Conservation (phyloP, 257 asterid genomes). For the Echites panduratus region DNA sequence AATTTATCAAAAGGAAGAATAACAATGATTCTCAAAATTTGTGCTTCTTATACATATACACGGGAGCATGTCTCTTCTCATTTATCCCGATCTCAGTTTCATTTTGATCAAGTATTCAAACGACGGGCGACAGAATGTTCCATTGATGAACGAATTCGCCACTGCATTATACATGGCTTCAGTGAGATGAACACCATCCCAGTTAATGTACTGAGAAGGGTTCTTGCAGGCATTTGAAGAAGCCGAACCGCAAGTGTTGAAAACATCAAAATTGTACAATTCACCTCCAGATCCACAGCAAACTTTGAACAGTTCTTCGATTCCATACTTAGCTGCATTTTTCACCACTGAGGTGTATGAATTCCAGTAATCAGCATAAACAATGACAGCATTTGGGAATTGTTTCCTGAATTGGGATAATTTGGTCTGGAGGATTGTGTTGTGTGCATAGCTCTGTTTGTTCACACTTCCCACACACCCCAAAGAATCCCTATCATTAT, state of each 20-base stretch:
- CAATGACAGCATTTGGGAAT: constrained; percentile 44
- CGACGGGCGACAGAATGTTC: constrained; percentile 44
- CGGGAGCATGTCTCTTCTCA: too few species aligned
- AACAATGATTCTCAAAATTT: too few species aligned
- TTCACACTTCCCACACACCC: constrained; percentile 56
- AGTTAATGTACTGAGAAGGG: constrained; percentile 59
- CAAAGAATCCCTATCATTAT: constrained; percentile 41
- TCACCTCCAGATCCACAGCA: constrained; percentile 71
- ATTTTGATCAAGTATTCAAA: constrained; percentile 34
- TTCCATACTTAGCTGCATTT: constrained; percentile 36
- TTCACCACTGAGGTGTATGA: constrained; percentile 39
- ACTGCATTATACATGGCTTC: constrained; percentile 69
- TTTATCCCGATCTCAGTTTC: background rate
- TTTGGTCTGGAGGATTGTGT: constrained; percentile 40
- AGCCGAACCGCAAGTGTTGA: constrained; percentile 48
- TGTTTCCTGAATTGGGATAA: constrained; percentile 28
- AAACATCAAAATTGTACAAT: constrained; percentile 44
- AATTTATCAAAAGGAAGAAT: too few species aligned
- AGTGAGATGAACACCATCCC: constrained; percentile 92
- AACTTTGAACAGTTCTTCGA: constrained; percentile 46
- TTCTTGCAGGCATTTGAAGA: constrained; percentile 35
- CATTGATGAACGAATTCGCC: constrained; percentile 43
- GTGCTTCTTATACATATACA: too few species aligned
- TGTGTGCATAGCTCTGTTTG: constrained; percentile 34
- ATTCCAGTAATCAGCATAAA: constrained; percentile 62